Conservation (phyloP, 2,329 filamentous ascomycete genomes). For the Cercospora citrullina region DNA sequence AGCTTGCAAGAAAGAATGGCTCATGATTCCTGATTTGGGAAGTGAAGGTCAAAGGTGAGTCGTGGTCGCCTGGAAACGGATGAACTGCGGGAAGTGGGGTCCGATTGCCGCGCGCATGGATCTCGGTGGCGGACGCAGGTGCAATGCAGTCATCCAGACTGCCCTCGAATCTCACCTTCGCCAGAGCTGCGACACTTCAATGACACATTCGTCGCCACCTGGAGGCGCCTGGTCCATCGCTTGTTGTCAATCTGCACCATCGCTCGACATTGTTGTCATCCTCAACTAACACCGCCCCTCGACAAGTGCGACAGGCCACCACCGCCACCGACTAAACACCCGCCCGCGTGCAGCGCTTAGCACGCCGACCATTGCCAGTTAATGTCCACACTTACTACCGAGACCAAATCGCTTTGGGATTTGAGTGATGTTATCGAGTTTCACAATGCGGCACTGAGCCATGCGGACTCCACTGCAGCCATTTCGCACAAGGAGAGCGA, state of each 20-base stretch:
- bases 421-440: conserved; percentile 49
- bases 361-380: conserved; percentile 20
- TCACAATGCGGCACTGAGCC: conserved; percentile 34
- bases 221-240: neutral
- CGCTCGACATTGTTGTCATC: neutral
- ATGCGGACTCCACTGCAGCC: conserved; percentile 9
- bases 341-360: conserved; percentile 20
- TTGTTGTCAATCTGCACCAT: neutral
- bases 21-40: conserved; percentile 7
- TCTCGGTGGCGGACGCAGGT: conserved; percentile 7
- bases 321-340: conserved; percentile 2
- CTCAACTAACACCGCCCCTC: neutral
- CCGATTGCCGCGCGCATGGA: neutral
- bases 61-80: conserved; percentile 9
- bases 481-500: neutral
- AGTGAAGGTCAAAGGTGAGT: conserved; percentile 2
- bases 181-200: neutral
- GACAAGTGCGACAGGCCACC: conserved; percentile 8
- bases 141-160: conserved; percentile 4
- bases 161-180: conserved; percentile 4
- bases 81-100: conserved; percentile 4
- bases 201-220: conserved; percentile 5
- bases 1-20: conserved; percentile 5
- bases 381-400: conserved; percentile 37
- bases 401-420: conserved; percentile 46